Evolutionary conservation across 176 grass and related monocot species (phyloP), one percentile per base, ranked within the genome.

Genomic region (Aechmea fasciata): DNA sequence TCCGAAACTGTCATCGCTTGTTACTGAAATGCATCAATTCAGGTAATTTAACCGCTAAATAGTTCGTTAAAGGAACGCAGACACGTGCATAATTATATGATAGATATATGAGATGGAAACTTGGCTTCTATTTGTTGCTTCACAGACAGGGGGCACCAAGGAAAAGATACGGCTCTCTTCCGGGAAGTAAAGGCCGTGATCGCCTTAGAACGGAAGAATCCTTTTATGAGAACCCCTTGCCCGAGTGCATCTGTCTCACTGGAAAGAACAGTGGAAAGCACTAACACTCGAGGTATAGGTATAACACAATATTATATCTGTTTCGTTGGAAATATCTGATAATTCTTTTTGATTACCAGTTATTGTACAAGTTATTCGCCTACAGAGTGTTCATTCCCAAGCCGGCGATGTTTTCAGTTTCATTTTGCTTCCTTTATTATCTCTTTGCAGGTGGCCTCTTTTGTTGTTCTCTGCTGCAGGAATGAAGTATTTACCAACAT

Each of bases 181-280:
- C 82, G 8, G 89, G 89, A 76, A 97, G 84, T 67, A 97, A 97
- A 80, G 89, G 89, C 26, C 91, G 82, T 53, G 82, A 73, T 73
- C 83, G 86, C 25, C 84, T 90, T 62, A 81, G 94, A 83, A 93
- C 89, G 0, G 94, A 97, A 75, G 87, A 93, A 80, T 92, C 84
- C 20, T 97, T 97, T 69, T 90, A 93, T 67, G 94, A 90, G 77
- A 97, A 90, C 41, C 89, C 94, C 69, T 65, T 97, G 66, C 84
- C 89, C 23, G 94, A 97, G 81, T 93, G 94, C 69, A 97, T 97
- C 52, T 97, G 89, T 77, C 67, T 69, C 47, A 78, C 71, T 51
- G 68, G 69, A 52, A 92, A 85, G 69, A 59, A 87, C 47, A 76
- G 68, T 48, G 64, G 71, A 52, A 92, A 85, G 69, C 65, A 87